These are phyloP conservation scores for Raphanus raphanistrum DNA, from an alignment of 345 rosid genomes.

Conservation along the genomic window DNA sequence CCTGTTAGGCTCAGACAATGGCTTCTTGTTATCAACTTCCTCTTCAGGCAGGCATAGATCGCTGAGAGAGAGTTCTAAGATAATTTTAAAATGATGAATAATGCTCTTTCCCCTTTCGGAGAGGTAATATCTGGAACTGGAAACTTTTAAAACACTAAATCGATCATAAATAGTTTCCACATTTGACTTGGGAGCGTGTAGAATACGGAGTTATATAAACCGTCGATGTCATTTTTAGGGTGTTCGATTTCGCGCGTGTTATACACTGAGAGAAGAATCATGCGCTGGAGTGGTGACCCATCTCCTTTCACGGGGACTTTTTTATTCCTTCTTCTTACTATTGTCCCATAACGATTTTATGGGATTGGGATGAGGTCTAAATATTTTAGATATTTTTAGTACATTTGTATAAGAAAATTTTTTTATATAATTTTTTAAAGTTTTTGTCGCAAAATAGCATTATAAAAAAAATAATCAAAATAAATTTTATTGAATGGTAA, in stretches of 20 bases:
- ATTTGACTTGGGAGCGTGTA: not conserved
- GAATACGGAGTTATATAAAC: not conserved
- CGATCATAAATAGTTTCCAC: not conserved
- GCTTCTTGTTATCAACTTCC: conserved; percentile 34
- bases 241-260: not conserved
- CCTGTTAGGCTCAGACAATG: conserved; percentile 26
- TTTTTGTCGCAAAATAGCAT: too few species aligned
- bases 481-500: too few species aligned
- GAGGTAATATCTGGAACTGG: conserved; percentile 25
- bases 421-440: too few species aligned
- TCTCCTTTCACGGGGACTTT: conserved; percentile 22
- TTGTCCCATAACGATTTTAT: conserved; percentile 20
- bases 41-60: conserved; percentile 41
- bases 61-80: conserved; percentile 10
- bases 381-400: not conserved
- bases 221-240: not conserved
- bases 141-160: not conserved
- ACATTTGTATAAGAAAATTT: not conserved
- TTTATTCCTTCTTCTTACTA: not conserved
- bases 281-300: conserved; percentile 13
- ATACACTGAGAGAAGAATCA: not conserved
- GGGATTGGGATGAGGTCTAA: conserved; percentile 21
- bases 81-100: conserved; percentile 7
- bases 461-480: too few species aligned
- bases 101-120: conserved; percentile 27